Base-by-base conservation (phyloP, 1,284 basidiomycete species). In the Leccinum colubrinum region DNA sequence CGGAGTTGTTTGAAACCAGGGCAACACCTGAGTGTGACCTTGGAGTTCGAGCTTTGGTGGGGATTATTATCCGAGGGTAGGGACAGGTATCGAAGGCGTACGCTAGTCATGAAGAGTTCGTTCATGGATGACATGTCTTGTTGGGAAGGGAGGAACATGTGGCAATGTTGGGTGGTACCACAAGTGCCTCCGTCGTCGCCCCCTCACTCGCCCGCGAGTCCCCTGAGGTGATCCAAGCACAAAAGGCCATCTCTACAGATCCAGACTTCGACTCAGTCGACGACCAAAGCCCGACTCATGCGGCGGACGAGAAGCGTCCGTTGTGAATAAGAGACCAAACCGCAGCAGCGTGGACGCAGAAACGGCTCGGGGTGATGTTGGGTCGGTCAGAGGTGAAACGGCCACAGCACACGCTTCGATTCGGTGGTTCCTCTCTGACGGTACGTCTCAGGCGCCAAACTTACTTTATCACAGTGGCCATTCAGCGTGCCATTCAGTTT, bases 341-440 rank as follows among this genome's bases (percentile, higher is more conserved):
- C 39, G 15, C 14, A 7, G 27, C 27, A 27, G 27, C 7, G 27
- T 27, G 27, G 27, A 27, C 27, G 8, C 27, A 27, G 91, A 81
- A 78, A 61, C 76, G 85, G 39, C 30, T 33, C 30, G 30, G 30
- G 9, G 30, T 33, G 4, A 33, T 33, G 9, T 33, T 33, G 1
- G 9, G 30, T 33, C 4, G 30, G 9, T 9, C 78, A 3, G 86
- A 95, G 70, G 85, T 95, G 33, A 37, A 82, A 81, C 83, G 82
- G 62, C 78, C 95, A n/a, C 81, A 83, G 43, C 90, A 94, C 70
- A 93, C 94, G 0, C 97, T 95, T 79, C 82, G 83, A 62, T 97
- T 97, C 41, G 82, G 0, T 97, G 95, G 94, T 94, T 97, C 72
- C 11, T 35, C 82, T 97, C 14, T 0, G 95, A 97, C 71, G 92